Evolutionary conservation across 2,329 filamentous ascomycete genomes (phyloP).

Genomic region (Chalara sp.): DNA sequence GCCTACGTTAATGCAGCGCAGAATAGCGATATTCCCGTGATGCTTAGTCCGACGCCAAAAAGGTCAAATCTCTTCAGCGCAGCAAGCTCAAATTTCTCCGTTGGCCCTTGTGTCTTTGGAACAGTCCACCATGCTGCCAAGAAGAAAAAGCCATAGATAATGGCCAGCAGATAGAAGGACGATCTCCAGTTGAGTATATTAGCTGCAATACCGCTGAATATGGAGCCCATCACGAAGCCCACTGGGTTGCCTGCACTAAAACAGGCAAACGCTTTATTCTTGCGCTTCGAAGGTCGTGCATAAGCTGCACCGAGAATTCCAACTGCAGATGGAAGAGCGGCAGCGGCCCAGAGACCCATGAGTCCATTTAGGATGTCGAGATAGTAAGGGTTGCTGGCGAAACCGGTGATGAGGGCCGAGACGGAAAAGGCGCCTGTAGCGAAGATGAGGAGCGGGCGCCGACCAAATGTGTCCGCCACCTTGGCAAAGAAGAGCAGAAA

Average conservation of each 20-base stretch:
- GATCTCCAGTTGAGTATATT: constrained; percentile 58
- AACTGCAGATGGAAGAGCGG: constrained; percentile 56
- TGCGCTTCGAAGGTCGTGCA: constrained; percentile 48
- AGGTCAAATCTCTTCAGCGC: constrained; percentile 48
- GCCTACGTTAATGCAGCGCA: constrained; percentile 25
- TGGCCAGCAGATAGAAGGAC: constrained; percentile 54
- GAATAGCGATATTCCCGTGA: constrained; percentile 48
- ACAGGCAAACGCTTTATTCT: constrained; percentile 59
- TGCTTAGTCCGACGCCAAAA: constrained; percentile 51
- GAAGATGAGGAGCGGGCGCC: constrained; percentile 50
- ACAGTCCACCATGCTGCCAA: constrained; percentile 53
- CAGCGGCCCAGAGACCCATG: constrained; percentile 56
- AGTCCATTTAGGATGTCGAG: constrained; percentile 57
- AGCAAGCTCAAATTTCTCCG: constrained; percentile 33
- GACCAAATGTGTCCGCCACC: constrained; percentile 58
- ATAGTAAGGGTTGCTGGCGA: constrained; percentile 50
- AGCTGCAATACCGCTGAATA: constrained; percentile 52
- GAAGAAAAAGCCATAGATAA: constrained; percentile 57
- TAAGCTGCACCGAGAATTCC: constrained; percentile 59
- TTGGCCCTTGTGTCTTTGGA: constrained; percentile 42
- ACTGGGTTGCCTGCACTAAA: constrained; percentile 40
- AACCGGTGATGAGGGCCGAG: constrained; percentile 50
- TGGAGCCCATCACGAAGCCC: constrained; percentile 34
- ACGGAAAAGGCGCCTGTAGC: constrained; percentile 55
- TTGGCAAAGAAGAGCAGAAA: constrained; percentile 61